phyloP scores from a whole-genome alignment of 140 eudicot genomes.

The Senecio squalidus region DNA sequence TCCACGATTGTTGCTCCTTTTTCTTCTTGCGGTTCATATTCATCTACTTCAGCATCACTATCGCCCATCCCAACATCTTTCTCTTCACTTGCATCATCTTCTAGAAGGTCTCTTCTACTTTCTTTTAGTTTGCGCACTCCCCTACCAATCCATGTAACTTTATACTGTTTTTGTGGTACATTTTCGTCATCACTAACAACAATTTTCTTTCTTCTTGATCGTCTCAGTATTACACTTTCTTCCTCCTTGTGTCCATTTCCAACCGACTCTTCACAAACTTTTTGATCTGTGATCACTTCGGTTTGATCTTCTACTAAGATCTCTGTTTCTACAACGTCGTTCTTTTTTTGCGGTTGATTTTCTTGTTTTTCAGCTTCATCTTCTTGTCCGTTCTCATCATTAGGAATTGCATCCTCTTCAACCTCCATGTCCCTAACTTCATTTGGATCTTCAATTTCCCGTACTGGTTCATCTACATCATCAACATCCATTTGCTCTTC shows the following conservation, averaged over 20 bases:
- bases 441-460: constrained; percentile 10
- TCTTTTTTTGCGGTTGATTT: background rate
- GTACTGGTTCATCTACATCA: background rate
- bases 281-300: constrained; percentile 3
- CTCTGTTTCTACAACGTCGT: constrained; percentile 1
- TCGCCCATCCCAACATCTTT: constrained; percentile 14
- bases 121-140: constrained; percentile 9
- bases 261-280: constrained; percentile 6
- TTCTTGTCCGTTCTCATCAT: too few relatives aligned
- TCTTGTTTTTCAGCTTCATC: background rate
- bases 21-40: constrained; percentile 9
- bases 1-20: constrained; percentile 4
- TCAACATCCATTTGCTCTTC: background rate
- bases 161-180: background rate
- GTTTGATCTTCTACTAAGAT: constrained; percentile 4
- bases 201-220: background rate
- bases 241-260: background rate
- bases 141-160: constrained; percentile 23
- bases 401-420: constrained; percentile 7
- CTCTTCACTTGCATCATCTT: constrained; percentile 10
- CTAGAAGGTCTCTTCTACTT: background rate
- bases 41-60: constrained; percentile 11
- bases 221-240: background rate
- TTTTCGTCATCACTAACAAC: background rate
- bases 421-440: constrained; percentile 20